Evolutionary conservation across 83 land plant genomes (phyloP).

Genomic region (Diphasiastrum complanatum): DNA sequence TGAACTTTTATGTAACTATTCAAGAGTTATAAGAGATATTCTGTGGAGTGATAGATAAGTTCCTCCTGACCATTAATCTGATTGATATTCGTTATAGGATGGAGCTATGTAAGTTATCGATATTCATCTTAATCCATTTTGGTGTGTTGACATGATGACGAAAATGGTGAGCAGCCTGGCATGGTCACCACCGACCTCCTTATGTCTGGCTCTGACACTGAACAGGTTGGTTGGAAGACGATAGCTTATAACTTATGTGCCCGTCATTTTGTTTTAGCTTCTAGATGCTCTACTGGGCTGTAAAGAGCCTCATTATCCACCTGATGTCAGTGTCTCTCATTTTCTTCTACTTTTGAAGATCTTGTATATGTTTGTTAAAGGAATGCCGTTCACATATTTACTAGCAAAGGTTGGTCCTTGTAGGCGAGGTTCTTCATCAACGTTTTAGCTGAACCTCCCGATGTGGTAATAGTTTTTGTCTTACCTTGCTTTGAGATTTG

Average conservation of each 20-base stretch:
- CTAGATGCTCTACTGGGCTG: too few species aligned
- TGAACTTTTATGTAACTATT: too few species aligned
- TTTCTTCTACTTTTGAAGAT: not conserved
- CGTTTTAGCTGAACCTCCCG: slow-evolving; percentile 91
- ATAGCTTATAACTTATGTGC: too few species aligned
- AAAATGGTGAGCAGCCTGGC: slow-evolving; percentile 87
- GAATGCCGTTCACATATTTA: not conserved
- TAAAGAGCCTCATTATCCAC: not conserved
- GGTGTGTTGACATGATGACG: too few species aligned
- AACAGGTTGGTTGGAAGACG: slow-evolving; percentile 78
- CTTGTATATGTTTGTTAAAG: not conserved
- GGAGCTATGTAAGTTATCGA: too few species aligned
- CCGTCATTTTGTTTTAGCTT: too few species aligned
- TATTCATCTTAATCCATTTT: too few species aligned
- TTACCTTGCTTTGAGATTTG: not conserved
- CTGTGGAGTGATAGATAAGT: too few species aligned
- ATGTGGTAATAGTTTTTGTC: slow-evolving; percentile 48
- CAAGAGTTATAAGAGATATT: too few species aligned
- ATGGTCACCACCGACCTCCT: slow-evolving; percentile 99
- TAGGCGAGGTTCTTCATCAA: slow-evolving; percentile 99
- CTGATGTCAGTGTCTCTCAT: not conserved
- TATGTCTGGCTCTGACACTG: slow-evolving; percentile 89
- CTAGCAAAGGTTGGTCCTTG: slow-evolving; percentile 1
- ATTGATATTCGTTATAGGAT: too few species aligned
- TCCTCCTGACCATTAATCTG: too few species aligned